Evolutionary conservation across 164 flowering plant genomes (phyloP).

Genomic region (Dillenia turbinata): DNA sequence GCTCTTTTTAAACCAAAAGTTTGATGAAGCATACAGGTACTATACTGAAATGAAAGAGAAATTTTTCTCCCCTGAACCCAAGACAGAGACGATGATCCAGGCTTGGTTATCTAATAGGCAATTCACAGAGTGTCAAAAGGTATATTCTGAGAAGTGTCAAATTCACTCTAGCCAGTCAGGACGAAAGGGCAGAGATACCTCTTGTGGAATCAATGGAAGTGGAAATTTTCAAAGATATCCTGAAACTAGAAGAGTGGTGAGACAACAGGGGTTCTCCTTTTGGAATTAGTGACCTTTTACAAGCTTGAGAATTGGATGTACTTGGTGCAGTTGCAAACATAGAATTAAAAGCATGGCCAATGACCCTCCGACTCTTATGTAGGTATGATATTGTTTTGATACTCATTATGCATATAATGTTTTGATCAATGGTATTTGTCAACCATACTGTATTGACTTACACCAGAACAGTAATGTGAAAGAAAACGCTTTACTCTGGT

Average conservation of each 20-base stretch:
- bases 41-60: conserved; percentile 74
- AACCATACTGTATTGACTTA: too few relatives aligned
- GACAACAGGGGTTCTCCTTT: conserved; percentile 58
- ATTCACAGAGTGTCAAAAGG: conserved; percentile 11
- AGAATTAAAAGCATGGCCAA: too few relatives aligned
- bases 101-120: conserved; percentile 49
- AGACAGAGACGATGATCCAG: conserved; percentile 61
- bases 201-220: conserved; percentile 13
- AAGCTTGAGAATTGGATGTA: too few relatives aligned
- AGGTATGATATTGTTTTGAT: too few relatives aligned
- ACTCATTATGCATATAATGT: too few relatives aligned
- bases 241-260: conserved; percentile 47
- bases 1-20: conserved; percentile 68
- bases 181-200: conserved; percentile 12
- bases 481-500: too few relatives aligned
- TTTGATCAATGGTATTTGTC: too few relatives aligned
- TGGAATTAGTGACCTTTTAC: conserved; percentile 22
- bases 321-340: too few relatives aligned
- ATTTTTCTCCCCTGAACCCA: conserved; percentile 55
- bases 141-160: conserved; percentile 19
- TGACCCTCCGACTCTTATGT: too few relatives aligned
- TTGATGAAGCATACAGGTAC: conserved; percentile 64
- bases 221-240: conserved; percentile 40
- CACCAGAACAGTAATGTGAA: too few relatives aligned
- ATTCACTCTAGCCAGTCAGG: conserved; percentile 4